phyloP scores from a whole-genome alignment of 2,329 filamentous ascomycete genomes.

The Monilinia fructigena region DNA sequence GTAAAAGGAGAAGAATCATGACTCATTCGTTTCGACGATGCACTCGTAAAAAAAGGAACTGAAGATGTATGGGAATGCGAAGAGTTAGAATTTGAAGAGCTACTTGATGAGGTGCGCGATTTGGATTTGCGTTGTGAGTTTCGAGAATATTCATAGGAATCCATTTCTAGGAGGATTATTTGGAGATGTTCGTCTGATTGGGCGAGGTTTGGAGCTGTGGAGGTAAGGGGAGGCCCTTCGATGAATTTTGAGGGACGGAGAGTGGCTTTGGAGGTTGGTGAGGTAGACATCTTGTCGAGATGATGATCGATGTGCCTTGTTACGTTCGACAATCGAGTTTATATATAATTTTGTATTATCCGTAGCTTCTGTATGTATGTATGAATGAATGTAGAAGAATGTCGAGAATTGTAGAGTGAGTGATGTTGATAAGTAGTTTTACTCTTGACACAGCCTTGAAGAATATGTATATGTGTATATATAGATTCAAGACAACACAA shows the following conservation, averaged over 20 bases:
- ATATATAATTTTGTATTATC: not conserved
- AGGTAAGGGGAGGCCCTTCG: constrained; percentile 24
- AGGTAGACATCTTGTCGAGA: not conserved
- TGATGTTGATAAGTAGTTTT: not conserved
- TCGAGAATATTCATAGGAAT: constrained; percentile 18
- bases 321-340: not conserved
- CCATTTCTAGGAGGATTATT: constrained; percentile 25
- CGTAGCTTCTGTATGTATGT: not conserved
- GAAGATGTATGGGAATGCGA: constrained; percentile 2
- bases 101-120: constrained; percentile 8
- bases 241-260: constrained; percentile 26
- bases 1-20: not conserved
- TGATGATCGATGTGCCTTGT: not conserved
- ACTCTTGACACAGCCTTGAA: constrained; percentile 2
- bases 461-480: not conserved
- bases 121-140: constrained; percentile 10
- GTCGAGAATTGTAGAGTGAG: not conserved
- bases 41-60: constrained; percentile 2
- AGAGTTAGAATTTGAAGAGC: constrained; percentile 9
- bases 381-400: not conserved
- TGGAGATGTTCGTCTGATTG: constrained; percentile 21
- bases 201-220: constrained; percentile 18
- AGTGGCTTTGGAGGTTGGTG: not conserved
- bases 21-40: not conserved
- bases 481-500: not conserved